These are phyloP conservation scores for Acer yangbiense DNA, from an alignment of 345 rosid genomes.

Conservation along the genomic window DNA sequence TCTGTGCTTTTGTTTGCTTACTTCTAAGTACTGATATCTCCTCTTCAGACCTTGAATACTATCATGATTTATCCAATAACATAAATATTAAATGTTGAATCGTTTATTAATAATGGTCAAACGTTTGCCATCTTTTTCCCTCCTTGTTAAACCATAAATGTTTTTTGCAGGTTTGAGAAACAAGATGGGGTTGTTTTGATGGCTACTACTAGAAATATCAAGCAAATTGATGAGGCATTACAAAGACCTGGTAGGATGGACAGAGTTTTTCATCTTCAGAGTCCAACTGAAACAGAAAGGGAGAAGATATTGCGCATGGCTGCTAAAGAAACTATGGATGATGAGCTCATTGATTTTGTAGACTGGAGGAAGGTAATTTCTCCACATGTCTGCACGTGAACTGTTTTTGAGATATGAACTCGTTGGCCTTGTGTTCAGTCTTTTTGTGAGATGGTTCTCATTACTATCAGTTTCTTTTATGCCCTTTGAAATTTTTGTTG, in stretches of 20 bases:
- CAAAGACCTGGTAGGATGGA: slow-evolving; percentile 98
- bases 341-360: slow-evolving; percentile 69
- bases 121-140: slow-evolving; percentile 8
- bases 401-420: slow-evolving; percentile 4
- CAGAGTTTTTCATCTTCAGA: slow-evolving; percentile 86
- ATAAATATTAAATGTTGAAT: neutral
- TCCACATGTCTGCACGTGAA: neutral
- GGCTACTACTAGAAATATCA: slow-evolving; percentile 91
- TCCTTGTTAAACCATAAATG: slow-evolving; percentile 10
- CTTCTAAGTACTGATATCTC: neutral
- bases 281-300: slow-evolving; percentile 87
- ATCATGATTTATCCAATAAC: neutral
- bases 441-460: too few relatives aligned
- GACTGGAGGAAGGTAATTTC: slow-evolving; percentile 84
- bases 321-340: slow-evolving; percentile 91
- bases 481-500: neutral
- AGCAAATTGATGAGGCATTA: slow-evolving; percentile 91
- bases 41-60: neutral
- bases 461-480: neutral
- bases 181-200: slow-evolving; percentile 98
- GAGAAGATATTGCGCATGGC: slow-evolving; percentile 72
- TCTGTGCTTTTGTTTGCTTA: neutral
- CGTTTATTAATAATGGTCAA: neutral
- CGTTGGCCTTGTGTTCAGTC: too few relatives aligned
- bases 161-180: slow-evolving; percentile 75